phyloP scores from a whole-genome alignment of 2,329 filamentous ascomycete genomes.

The Myriosclerotinia scirpicola region DNA sequence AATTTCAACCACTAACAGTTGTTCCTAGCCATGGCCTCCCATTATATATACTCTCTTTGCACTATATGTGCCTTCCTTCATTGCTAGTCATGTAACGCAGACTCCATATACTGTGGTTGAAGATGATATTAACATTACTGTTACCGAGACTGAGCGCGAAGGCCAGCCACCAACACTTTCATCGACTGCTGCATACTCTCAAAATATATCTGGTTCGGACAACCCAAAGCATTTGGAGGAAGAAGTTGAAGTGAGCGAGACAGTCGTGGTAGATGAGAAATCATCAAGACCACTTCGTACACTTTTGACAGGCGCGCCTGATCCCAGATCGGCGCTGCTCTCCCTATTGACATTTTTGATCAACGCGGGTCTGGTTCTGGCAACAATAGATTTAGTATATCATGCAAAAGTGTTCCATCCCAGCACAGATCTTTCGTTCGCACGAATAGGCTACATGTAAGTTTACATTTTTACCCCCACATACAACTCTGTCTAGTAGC shows the following conservation, averaged over 20 bases:
- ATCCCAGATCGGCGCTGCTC: conserved; percentile 63
- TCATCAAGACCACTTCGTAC: conserved; percentile 59
- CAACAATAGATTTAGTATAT: conserved; percentile 77
- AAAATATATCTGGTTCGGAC: conserved; percentile 32
- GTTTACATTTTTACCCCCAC: neutral
- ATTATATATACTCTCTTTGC: conserved; percentile 61
- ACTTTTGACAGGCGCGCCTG: conserved; percentile 74
- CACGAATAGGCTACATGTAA: conserved; percentile 78
- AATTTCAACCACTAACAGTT: conserved; percentile 14
- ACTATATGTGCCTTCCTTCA: conserved; percentile 64
- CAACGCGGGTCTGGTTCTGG: conserved; percentile 67
- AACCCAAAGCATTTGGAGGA: conserved; percentile 46
- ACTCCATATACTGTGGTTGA: conserved; percentile 57
- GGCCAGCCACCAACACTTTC: conserved; percentile 38
- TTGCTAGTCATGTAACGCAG: conserved; percentile 57
- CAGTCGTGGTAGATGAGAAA: conserved; percentile 58
- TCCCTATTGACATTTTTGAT: conserved; percentile 69
- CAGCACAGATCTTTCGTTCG: conserved; percentile 76
- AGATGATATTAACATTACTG: conserved; percentile 57
- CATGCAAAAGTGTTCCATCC: conserved; percentile 69
- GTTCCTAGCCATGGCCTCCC: conserved; percentile 41
- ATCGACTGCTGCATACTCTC: conserved; percentile 36
- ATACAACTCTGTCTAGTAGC: neutral
- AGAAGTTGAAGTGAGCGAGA: conserved; percentile 63
- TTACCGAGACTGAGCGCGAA: conserved; percentile 49